A percentile compares a stretch with the other conserved stretches of the same genome.
Conservation (phyloP, 192 early-diverging fungal species). For the Backusella circina region DNA sequence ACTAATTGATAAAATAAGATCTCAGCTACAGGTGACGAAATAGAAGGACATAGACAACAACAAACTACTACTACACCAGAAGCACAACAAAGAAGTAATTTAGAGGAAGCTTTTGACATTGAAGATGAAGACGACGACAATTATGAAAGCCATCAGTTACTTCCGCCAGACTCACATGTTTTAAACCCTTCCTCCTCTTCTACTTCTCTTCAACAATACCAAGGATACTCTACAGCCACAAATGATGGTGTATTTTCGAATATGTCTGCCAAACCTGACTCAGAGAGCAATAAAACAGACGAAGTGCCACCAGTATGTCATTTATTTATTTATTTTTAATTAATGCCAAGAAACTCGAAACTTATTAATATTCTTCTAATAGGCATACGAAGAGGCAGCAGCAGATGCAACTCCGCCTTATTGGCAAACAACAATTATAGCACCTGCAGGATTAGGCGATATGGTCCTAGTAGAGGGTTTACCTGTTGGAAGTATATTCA, state of each 20-base stretch:
- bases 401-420: constrained; percentile 61
- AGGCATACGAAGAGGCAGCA: constrained; percentile 73
- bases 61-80: neutral
- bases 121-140: neutral
- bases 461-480: constrained; percentile 85
- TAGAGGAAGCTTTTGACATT: constrained; percentile 5
- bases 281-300: constrained; percentile 31
- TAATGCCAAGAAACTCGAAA: neutral
- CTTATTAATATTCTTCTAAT: neutral
- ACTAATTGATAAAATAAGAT: neutral
- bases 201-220: neutral
- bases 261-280: constrained; percentile 48
- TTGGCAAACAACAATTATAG: constrained; percentile 70
- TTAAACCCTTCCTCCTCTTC: neutral
- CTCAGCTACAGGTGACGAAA: neutral
- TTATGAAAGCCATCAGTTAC: neutral
- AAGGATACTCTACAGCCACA: neutral
- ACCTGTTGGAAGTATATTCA: constrained; percentile 73
- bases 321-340: neutral
- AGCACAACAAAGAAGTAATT: neutral
- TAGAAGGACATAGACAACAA: neutral
- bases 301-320: constrained; percentile 40
- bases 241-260: constrained; percentile 51
- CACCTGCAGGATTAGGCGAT: constrained; percentile 64
- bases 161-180: neutral